Evolutionary conservation across 768 basidiomycete genomes (phyloP), one percentile per base, ranked within the genome.

Genomic region (Fistulinella prunicolor): DNA sequence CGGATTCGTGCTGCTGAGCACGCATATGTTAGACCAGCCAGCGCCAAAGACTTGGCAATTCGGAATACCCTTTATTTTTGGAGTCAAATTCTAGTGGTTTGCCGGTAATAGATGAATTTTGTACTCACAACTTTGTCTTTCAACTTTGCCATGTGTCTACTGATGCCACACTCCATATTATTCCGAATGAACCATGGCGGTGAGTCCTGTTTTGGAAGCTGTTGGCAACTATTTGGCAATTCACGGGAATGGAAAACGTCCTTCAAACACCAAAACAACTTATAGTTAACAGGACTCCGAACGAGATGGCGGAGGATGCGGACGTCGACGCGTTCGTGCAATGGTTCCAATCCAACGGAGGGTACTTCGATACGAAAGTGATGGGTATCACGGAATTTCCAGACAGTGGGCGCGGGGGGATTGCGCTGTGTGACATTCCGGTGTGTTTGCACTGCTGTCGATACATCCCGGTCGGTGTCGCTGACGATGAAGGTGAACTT

Each of bases 401-500:
- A 21, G 79, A 74, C 35, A 78, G 78, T 36, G 89, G 90, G 29
- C 78, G 85, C 20, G 91, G 93, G 21, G 85, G 79, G 1, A 66
- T 90, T 26, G 93, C 94, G 0, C 60, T 89, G 29, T 66, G 73
- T 50, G 82, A 92, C 63, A 82, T 95, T 47, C 77, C 81, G 46
- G 90, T 91, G 56, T 17, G 75, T 65, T 7, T 19, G 12, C n/a
- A n/a, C 32, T 10, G 17, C 34, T 26, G 5, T 44, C 17, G 21
- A 45, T 36, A 32, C 13, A 12, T 32, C 13, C 30, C 13, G 30
- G 13, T 32, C 13, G 13, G 30, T 10, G 6, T 28, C 26, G 26
- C 26, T 28, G 10, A n/a, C n/a, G n/a, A n/a, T n/a, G n/a, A n/a
- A n/a, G n/a, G n/a, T n/a, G n/a, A n/a, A n/a, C n/a, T n/a, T n/a